Percentiles rank a stretch among this genome's conserved stretches.
These are phyloP conservation scores for Cornus kousa DNA, from an alignment of 148 eudicot genomes.

Conservation along the genomic window DNA sequence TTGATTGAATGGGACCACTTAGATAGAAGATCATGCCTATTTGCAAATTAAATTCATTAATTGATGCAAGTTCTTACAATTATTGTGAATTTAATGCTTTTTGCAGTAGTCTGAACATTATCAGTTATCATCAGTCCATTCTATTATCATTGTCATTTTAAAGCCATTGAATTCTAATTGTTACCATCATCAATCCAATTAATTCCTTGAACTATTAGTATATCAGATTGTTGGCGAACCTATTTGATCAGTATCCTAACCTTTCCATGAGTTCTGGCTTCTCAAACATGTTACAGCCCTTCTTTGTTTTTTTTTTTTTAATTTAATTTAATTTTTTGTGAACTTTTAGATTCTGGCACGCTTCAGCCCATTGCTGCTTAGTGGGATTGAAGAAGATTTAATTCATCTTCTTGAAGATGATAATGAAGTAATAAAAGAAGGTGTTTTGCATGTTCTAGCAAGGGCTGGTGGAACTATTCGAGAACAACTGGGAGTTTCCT, in stretches of 20 bases:
- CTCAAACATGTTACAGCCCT: neutral
- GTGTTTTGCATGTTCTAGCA: conserved; percentile 87
- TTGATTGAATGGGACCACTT: neutral
- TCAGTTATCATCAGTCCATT: neutral
- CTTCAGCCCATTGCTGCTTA: conserved; percentile 68
- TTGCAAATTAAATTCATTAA: neutral
- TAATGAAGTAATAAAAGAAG: conserved; percentile 86
- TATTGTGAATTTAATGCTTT: neutral
- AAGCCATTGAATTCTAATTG: neutral
- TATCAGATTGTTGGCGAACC: neutral
- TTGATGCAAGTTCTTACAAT: neutral
- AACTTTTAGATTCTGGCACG: conserved; percentile 81
- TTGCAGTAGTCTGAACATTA: neutral
- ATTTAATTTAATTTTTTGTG: neutral
- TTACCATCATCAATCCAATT: neutral
- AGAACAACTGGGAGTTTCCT: conserved; percentile 79
- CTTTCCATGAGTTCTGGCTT: neutral
- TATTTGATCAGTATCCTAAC: neutral
- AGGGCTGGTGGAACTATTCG: conserved; percentile 95
- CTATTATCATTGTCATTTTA: neutral
- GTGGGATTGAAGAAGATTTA: conserved; percentile 86
- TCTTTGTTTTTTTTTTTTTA: neutral
- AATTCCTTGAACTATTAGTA: neutral
- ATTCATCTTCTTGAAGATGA: conserved; percentile 81
- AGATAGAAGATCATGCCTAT: conserved; percentile 8